A percentile compares a stretch with the other conserved stretches of the same genome.
Conservation (phyloP, 2,329 filamentous ascomycete species). For the Ustilaginoidea virens region DNA sequence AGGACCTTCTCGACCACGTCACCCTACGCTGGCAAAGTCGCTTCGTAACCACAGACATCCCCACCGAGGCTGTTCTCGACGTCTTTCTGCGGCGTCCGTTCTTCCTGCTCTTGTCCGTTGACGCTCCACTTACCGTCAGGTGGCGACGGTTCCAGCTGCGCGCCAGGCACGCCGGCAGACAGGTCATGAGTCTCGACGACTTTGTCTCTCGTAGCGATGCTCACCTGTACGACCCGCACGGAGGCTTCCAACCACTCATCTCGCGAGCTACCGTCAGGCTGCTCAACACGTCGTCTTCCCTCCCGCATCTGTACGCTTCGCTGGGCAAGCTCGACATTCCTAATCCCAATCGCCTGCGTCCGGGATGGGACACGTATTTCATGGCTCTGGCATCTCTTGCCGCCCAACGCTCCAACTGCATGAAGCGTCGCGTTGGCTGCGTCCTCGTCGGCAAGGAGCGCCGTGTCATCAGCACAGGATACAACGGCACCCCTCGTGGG, state of each 20-base stretch:
- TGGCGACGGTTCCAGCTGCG: slow-evolving; percentile 58
- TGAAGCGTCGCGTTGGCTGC: slow-evolving; percentile 93
- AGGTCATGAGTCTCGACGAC: slow-evolving; percentile 30
- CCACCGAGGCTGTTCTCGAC: slow-evolving; percentile 58
- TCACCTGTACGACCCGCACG: slow-evolving; percentile 54
- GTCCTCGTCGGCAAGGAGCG: slow-evolving; percentile 70
- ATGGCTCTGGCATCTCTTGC: slow-evolving; percentile 93
- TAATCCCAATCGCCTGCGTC: slow-evolving; percentile 65
- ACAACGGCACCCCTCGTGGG: slow-evolving; percentile 91
- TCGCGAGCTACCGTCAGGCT: slow-evolving; percentile 71
- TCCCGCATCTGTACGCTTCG: slow-evolving; percentile 56
- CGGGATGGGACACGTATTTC: slow-evolving; percentile 94
- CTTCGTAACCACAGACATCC: slow-evolving; percentile 78
- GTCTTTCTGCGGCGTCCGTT: slow-evolving; percentile 68
- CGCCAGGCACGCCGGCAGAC: slow-evolving; percentile 8
- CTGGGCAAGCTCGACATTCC: slow-evolving; percentile 63
- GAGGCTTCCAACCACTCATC: slow-evolving; percentile 60
- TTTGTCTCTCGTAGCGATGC: slow-evolving; percentile 49
- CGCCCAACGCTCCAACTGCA: slow-evolving; percentile 85
- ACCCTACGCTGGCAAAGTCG: slow-evolving; percentile 69
- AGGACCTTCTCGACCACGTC: slow-evolving; percentile 66
- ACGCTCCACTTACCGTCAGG: slow-evolving; percentile 72
- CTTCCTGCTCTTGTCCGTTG: slow-evolving; percentile 83
- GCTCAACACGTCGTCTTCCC: slow-evolving; percentile 64
- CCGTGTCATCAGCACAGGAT: slow-evolving; percentile 85